Evolutionary conservation across 192 early-diverging fungal genomes (phyloP), one percentile per base, ranked within the genome.

Genomic region (Globomyces pollinis-pini): DNA sequence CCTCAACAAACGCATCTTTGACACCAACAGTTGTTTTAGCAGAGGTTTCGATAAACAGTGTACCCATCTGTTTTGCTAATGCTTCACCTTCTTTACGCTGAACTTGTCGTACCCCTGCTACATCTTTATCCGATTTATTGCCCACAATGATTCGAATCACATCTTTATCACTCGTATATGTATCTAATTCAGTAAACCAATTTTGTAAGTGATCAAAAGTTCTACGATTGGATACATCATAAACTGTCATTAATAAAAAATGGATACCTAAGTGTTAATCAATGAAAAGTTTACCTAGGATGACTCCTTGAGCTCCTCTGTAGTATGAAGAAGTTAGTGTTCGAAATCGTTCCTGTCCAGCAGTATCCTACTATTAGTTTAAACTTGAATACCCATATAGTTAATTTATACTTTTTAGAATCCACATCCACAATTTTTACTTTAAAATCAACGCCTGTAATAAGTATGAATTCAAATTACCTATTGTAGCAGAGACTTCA

Each of bases 101-200:
- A 50, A 99, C 94, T 50, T 84, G 84, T 34, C 78, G 3, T 68
- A 60, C 28, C n/a, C n/a, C n/a, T 1, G 61, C 47, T 2, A 57
- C 60, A 74, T 89, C 92, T 79, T 91, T 93, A 76, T 99, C 96
- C 39, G 90, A 84, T 67, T 99, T 99, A 72, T 99, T 99, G 49
- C 94, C 96, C 16, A 99, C 89, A 67, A 99, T 86, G 82, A 97
- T 96, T 73, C 91, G 96, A 29, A 99, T 86, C 32, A 99, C 87
- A 26, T 47, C 23, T 24, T 94, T 88, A 45, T 78, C 76, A 8
- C 90, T 84, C 38, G 90, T 88, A 63, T 96, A 98, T 29, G 90
- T 94, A 57, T 88, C 89, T 28, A 98, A 79, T 71, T 99, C 96
- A 23, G 80, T 89, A 57, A 98, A 86, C 96, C 96, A 99, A n/a